Percentiles rank a stretch among this genome's conserved stretches.
Conservation (phyloP, 495 filamentous ascomycete genomes). For the Talaromyces wortmannii region DNA sequence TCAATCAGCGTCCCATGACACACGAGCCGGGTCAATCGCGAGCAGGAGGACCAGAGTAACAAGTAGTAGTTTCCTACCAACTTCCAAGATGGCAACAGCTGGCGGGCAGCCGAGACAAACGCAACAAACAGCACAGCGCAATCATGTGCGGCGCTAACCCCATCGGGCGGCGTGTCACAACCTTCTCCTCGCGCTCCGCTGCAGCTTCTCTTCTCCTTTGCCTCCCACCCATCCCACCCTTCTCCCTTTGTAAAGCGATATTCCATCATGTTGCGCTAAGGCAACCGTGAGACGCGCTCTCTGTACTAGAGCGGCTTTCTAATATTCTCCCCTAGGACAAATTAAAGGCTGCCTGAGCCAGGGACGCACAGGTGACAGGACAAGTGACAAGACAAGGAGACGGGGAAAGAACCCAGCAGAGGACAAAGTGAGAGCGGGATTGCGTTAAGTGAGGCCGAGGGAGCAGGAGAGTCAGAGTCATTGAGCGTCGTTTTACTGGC, state of each 20-base stretch:
- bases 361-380: no score
- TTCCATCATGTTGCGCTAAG: conserved; percentile 28
- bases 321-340: conserved; percentile 20
- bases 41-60: no score
- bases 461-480: neutral
- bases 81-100: no score
- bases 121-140: conserved; percentile 9
- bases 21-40: no score
- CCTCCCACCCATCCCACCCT: conserved; percentile 14
- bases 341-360: conserved; percentile 4
- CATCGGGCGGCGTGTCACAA: neutral
- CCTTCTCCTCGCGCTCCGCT: conserved; percentile 3
- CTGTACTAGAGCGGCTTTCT: conserved; percentile 29
- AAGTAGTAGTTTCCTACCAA: no score
- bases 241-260: conserved; percentile 37
- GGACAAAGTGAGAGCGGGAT: neutral
- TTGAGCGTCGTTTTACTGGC: neutral
- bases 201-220: conserved; percentile 11
- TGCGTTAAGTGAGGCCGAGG: neutral
- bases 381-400: no score
- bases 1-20: no score
- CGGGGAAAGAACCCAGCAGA: no score
- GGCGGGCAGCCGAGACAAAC: conserved; percentile 1
- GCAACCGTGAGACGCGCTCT: conserved; percentile 25
- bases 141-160: conserved; percentile 1